Evolutionary conservation across 768 basidiomycete genomes (phyloP).

Genomic region (Leccinellum luteum): DNA sequence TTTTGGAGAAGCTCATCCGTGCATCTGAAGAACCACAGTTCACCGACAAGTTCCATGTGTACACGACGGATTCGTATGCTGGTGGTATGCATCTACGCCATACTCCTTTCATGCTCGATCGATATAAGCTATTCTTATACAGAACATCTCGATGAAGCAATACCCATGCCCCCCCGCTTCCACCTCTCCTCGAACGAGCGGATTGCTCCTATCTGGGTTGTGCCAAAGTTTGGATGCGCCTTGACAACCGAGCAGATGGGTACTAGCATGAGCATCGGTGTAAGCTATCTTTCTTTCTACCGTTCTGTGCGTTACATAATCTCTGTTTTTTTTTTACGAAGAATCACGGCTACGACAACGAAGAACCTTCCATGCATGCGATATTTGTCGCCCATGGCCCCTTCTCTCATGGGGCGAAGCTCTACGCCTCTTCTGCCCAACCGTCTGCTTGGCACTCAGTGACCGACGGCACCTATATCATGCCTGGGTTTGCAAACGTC

Average conservation of each 20-base stretch:
- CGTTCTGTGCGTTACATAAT: neutral
- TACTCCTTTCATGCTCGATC: neutral
- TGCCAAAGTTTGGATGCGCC: constrained; percentile 79
- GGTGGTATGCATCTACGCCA: constrained; percentile 11
- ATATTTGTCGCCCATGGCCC: constrained; percentile 93
- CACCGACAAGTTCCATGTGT: constrained; percentile 63
- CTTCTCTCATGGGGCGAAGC: constrained; percentile 69
- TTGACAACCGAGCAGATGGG: constrained; percentile 66
- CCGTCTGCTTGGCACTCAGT: constrained; percentile 58
- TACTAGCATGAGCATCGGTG: constrained; percentile 71
- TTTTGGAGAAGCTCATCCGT: constrained; percentile 51
- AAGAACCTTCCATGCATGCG: constrained; percentile 74
- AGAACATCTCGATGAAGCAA: constrained; percentile 15
- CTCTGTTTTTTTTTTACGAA: constrained; percentile 25
- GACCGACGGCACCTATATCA: constrained; percentile 54
- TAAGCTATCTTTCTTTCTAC: constrained; percentile 37
- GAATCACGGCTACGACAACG: constrained; percentile 92
- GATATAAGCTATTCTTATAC: neutral
- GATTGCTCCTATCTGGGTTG: constrained; percentile 86
- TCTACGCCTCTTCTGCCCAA: constrained; percentile 25
- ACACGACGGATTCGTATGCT: constrained; percentile 22
- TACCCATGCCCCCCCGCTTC: constrained; percentile 69
- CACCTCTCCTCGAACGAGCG: constrained; percentile 72
- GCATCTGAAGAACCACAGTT: constrained; percentile 45
- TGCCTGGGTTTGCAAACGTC: constrained; percentile 82